Evolutionary conservation across 768 basidiomycete genomes (phyloP), one percentile per base, ranked within the genome.

Genomic region (Xerocomus potaroensis): DNA sequence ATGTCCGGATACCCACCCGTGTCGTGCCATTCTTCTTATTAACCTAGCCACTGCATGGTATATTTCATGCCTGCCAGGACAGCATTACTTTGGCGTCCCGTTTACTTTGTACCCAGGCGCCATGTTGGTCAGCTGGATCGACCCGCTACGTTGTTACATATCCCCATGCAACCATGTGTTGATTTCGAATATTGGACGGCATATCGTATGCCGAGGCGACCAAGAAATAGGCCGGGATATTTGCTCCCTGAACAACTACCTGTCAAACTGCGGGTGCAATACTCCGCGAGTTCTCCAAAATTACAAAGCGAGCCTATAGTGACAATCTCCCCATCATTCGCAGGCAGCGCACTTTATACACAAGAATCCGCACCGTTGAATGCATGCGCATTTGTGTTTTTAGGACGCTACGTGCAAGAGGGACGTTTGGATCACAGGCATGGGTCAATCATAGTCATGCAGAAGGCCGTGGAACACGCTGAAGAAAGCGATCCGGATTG

Each of bases 31-130:
- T 7, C 41, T 42, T 11, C 26, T 57, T 3, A 43, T 37, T 22
- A 57, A 57, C 43, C 51, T 57, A n/a, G 55, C 51, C 8, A 53
- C 45, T 8, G 50, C 31, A 16, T 16, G 26, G 24, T 47, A 46
- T 16, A 37, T 49, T n/a, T 11, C 14, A 14, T 46, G 34, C n/a
- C n/a, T n/a, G n/a, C 18, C 55, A 41, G 15, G 4, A 31, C 8
- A 44, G 47, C 3, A 43, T 24, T n/a, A 40, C 11, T 41, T 57
- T 22, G 19, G 48, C 3, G 10, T 10, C 8, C 33, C 43, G 8
- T 43, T 36, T 7, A 16, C 14, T 1, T 22, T 33, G 16, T 53
- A 53, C 27, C 47, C 14, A n/a, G 6, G 15, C 55, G 43, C 14
- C 14, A 2, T 21, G n/a, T 2, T 15, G 31, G 16, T 32, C 48